Percentiles rank a stretch among this genome's conserved stretches.
Conservation (phyloP, 176 grass and related monocot species). For the Triticum aestivum region IWGSC_CS_RefSeq_v2.1 NC_057808.1:426210005-426210504, state of each 20-base stretch:
- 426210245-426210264: not conserved
- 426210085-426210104: not conserved
- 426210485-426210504: too few species aligned
- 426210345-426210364: too few species aligned
- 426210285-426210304: constrained; percentile 10
- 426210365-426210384: too few species aligned
- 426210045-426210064: not conserved
- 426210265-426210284: not conserved
- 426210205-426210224: not conserved
- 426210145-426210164: not conserved
- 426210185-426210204: not conserved
- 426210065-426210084: constrained; percentile 7
- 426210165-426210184: too few species aligned
- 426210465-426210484: too few species aligned
- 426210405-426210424: too few species aligned
- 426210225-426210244: not conserved
- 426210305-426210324: not conserved
- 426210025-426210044: constrained; percentile 6
- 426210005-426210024: not conserved
- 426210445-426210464: too few species aligned
- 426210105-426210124: not conserved
- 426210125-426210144: not conserved
- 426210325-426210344: too few species aligned
- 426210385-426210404: too few species aligned
- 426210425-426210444: too few species aligned